Percentiles rank a stretch among this genome's conserved stretches.
Evolutionary conservation across 805 yeast species (phyloP).

Genomic region (Tetrapisispora namnaoensis): DNA sequence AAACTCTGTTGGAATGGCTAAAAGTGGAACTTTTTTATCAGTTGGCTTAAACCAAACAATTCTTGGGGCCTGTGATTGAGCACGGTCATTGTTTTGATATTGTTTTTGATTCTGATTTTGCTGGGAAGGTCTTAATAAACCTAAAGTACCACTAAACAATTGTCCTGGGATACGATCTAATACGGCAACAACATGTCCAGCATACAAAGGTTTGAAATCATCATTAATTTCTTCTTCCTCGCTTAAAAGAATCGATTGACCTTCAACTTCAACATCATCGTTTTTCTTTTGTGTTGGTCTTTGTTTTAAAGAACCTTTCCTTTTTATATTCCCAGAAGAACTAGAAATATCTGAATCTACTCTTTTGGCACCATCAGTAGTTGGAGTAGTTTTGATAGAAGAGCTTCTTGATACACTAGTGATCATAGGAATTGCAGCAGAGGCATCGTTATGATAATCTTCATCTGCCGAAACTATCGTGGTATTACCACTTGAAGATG

Average conservation of each 20-base stretch:
- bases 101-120: slow-evolving; percentile 40
- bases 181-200: slow-evolving; percentile 97
- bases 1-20: slow-evolving; percentile 97
- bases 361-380: slow-evolving; percentile 1
- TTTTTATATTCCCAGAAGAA: slow-evolving; percentile 30
- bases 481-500: slow-evolving; percentile 27
- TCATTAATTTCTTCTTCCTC: slow-evolving; percentile 96
- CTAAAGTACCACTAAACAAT: slow-evolving; percentile 87
- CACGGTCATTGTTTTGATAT: slow-evolving; percentile 14
- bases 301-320: slow-evolving; percentile 87
- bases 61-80: slow-evolving; percentile 51
- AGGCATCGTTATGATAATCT: slow-evolving; percentile 74
- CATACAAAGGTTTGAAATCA: slow-evolving; percentile 85
- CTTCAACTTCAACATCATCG: slow-evolving; percentile 98
- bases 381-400: not conserved
- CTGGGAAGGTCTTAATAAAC: slow-evolving; percentile 89
- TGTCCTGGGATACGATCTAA: slow-evolving; percentile 97
- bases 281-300: slow-evolving; percentile 96
- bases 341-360: slow-evolving; percentile 5
- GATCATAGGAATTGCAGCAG: slow-evolving; percentile 36
- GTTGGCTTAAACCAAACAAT: slow-evolving; percentile 99
- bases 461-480: slow-evolving; percentile 35
- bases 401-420: not conserved
- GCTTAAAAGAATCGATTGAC: slow-evolving; percentile 80
- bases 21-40: slow-evolving; percentile 92